These are phyloP conservation scores for Manihot esculenta DNA, from an alignment of 441 rosid species.

Conservation along the genomic window DNA sequence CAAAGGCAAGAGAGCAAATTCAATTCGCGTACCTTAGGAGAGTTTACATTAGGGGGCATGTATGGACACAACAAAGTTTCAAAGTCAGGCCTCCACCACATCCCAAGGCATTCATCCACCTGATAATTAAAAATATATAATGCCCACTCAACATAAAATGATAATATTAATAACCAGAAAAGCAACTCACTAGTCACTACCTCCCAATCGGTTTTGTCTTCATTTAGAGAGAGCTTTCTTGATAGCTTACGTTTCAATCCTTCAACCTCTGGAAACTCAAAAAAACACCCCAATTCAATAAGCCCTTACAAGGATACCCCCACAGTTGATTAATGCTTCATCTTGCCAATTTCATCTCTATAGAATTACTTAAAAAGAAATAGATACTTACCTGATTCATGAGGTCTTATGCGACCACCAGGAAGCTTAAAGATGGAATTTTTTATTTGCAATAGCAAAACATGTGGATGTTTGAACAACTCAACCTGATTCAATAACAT, in stretches of 20 bases:
- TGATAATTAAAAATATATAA: slow-evolving; percentile 21
- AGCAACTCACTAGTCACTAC: no score
- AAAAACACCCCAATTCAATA: slow-evolving; percentile 7
- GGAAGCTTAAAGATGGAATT: slow-evolving; percentile 77
- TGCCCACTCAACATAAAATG: neutral
- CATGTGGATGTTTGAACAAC: slow-evolving; percentile 84
- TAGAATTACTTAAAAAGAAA: slow-evolving; percentile 6
- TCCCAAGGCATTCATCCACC: slow-evolving; percentile 81
- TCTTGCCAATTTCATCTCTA: neutral
- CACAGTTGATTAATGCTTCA: neutral
- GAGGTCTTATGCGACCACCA: slow-evolving; percentile 78
- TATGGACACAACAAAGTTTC: slow-evolving; percentile 60
- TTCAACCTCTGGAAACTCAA: slow-evolving; percentile 48
- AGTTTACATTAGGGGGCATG: slow-evolving; percentile 54
- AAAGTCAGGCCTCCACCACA: slow-evolving; percentile 88
- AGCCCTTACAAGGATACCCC: slow-evolving; percentile 6
- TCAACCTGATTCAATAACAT: slow-evolving; percentile 59
- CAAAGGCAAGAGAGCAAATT: slow-evolving; percentile 5
- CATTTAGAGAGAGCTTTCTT: slow-evolving; percentile 54
- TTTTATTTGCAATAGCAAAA: slow-evolving; percentile 65
- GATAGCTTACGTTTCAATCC: slow-evolving; percentile 73
- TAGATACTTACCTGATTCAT: slow-evolving; percentile 65
- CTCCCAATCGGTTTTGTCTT: slow-evolving; percentile 58
- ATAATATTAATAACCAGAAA: no score
- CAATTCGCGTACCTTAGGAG: slow-evolving; percentile 58